A percentile compares a stretch with the other conserved stretches of the same genome.
These are phyloP conservation scores for Fusarium multiceps DNA, from an alignment of 2,329 filamentous ascomycete genomes.

Conservation along the genomic window DNA sequence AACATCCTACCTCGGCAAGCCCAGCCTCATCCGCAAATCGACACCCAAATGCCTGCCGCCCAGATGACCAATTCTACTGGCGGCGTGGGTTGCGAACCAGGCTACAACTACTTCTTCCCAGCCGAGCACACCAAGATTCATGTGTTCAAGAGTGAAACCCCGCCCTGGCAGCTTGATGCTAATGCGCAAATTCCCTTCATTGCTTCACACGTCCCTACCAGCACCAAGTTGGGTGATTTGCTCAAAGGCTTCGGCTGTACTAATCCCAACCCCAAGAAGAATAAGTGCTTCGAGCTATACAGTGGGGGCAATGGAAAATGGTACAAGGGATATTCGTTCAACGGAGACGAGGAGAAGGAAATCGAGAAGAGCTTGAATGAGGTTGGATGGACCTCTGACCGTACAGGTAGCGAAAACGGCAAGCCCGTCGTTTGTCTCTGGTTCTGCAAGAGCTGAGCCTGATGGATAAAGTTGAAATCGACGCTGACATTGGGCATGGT, in stretches of 20 bases:
- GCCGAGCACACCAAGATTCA: slow-evolving; percentile 69
- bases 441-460: slow-evolving; percentile 62
- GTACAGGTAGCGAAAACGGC: slow-evolving; percentile 60
- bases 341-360: slow-evolving; percentile 61
- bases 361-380: slow-evolving; percentile 64
- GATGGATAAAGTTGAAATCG: background rate
- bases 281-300: slow-evolving; percentile 67
- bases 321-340: slow-evolving; percentile 66
- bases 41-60: slow-evolving; percentile 60
- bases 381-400: slow-evolving; percentile 67
- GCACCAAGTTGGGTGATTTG: slow-evolving; percentile 65
- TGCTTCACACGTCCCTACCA: slow-evolving; percentile 64
- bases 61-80: slow-evolving; percentile 68
- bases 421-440: slow-evolving; percentile 71
- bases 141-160: slow-evolving; percentile 62
- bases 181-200: slow-evolving; percentile 59
- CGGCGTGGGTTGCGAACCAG: slow-evolving; percentile 68
- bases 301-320: slow-evolving; percentile 67
- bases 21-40: slow-evolving; percentile 56
- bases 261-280: slow-evolving; percentile 63
- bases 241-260: slow-evolving; percentile 68
- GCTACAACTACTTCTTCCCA: slow-evolving; percentile 73
- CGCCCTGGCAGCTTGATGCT: slow-evolving; percentile 64
- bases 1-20: slow-evolving; percentile 54
- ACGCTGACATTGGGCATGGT: background rate